Base-by-base conservation (phyloP, 345 rosid genomes). In the Brassica juncea region DNA sequence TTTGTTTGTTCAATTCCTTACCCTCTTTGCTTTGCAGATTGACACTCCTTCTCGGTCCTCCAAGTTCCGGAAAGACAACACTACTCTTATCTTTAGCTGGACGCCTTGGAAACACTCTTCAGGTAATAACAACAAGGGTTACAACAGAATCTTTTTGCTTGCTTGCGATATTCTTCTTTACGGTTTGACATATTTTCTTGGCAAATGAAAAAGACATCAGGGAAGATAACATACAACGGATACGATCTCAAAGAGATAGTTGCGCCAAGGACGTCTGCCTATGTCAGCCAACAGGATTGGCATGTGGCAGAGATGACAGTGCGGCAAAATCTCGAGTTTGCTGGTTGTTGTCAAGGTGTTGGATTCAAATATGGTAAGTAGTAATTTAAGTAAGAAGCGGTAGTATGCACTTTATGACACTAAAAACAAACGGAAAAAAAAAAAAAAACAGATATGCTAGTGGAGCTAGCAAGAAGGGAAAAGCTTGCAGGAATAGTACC, bases 241-340 rank as follows among this genome's bases (percentile, higher is more conserved):
- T 92, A 91, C 31, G 68, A 87, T 59, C 83, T 93, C 32, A 82
- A 86, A 4, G 98, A 95, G 87, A 91, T 95, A 77, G 90, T 90
- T 23, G 89, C 99, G 59, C 98, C 90, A 49, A 88, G 98, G 82
- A 93, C 99, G 16, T 86, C 98, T 16, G 97, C 92, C 35, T 95
- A 95, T 82, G 92, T 95, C 64, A 93, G 98, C 85, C 99, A 95
- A 84, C 96, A 91, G 67, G 99, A 94, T 78, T 83, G 89, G 91
- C 93, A 93, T 85, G 90, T 86, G 75, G 88, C 98, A n/a, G 99
- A 95, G 88, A 91, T 95, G 96, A 93, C 97, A 31, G 97, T 95
- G 49, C 74, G 93, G 60, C 96, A 95, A 74, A 91, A 92, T 71
- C 87, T 93, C 3, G 97, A 95, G 81, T 89, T 95, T 82, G 92